These are phyloP conservation scores for Fusarium annulatum DNA, from an alignment of 2,329 filamentous ascomycete genomes.

Conservation along the genomic window DNA sequence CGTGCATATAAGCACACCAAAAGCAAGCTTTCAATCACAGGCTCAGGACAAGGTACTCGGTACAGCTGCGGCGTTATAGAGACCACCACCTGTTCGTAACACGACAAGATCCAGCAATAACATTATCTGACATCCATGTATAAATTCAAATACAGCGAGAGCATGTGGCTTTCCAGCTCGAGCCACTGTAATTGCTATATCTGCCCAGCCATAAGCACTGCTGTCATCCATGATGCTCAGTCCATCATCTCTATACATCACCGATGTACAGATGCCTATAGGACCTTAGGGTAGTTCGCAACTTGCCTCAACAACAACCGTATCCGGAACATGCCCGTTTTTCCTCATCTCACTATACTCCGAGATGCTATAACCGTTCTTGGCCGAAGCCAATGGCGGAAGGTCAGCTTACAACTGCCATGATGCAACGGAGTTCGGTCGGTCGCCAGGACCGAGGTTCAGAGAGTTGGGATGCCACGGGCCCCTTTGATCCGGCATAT, in stretches of 20 bases:
- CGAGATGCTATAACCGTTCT: slow-evolving; percentile 1
- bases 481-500: slow-evolving; percentile 45
- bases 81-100: slow-evolving; percentile 22
- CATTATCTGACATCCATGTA: background rate
- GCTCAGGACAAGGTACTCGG: slow-evolving; percentile 14
- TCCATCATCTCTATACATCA: background rate
- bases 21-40: slow-evolving; percentile 1
- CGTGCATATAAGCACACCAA: background rate
- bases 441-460: slow-evolving; percentile 43
- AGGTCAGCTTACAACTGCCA: background rate
- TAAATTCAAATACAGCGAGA: background rate
- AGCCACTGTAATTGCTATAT: background rate
- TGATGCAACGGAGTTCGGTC: slow-evolving; percentile 9
- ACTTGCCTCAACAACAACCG: background rate
- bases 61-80: slow-evolving; percentile 25
- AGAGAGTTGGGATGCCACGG: slow-evolving; percentile 8
- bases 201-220: background rate
- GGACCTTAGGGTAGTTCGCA: slow-evolving; percentile 2
- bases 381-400: slow-evolving; percentile 9
- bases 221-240: background rate
- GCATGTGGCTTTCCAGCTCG: background rate
- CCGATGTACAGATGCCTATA: background rate
- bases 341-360: background rate
- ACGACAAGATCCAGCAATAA: slow-evolving; percentile 7
- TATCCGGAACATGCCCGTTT: slow-evolving; percentile 29